phyloP scores from a whole-genome alignment of 1,284 basidiomycete genomes.

The Bondarzewia mesenterica region DNA sequence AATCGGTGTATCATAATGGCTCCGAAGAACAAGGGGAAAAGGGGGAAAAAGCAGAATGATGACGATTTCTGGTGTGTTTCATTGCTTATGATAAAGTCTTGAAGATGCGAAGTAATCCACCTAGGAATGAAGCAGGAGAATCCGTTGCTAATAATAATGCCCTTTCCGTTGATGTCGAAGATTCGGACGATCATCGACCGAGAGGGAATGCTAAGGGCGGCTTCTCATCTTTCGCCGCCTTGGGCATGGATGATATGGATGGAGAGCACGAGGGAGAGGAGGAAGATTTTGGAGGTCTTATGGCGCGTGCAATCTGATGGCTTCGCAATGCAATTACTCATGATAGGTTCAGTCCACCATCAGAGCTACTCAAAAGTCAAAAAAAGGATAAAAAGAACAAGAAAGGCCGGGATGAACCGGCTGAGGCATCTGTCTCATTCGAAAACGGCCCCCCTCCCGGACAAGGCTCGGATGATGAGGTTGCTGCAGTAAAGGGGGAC shows the following conservation, averaged over 20 bases:
- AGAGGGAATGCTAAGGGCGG: slow-evolving; percentile 23
- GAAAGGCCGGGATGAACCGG: slow-evolving; percentile 16
- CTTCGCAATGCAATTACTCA: slow-evolving; percentile 4
- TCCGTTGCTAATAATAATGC: slow-evolving; percentile 40
- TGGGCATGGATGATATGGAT: slow-evolving; percentile 39
- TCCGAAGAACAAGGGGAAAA: slow-evolving; percentile 86
- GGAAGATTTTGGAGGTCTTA: slow-evolving; percentile 74
- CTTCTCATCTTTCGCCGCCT: slow-evolving; percentile 47
- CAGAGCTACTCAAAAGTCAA: slow-evolving; percentile 38
- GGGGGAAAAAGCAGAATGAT: slow-evolving; percentile 73
- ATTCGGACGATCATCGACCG: slow-evolving; percentile 28
- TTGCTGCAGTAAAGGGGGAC: slow-evolving; percentile 25
- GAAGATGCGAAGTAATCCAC: slow-evolving; percentile 1
- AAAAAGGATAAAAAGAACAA: slow-evolving; percentile 63
- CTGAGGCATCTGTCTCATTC: slow-evolving; percentile 22
- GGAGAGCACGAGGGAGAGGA: slow-evolving; percentile 52
- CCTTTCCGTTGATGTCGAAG: slow-evolving; percentile 27
- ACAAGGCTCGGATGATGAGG: slow-evolving; percentile 28
- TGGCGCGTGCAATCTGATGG: slow-evolving; percentile 45
- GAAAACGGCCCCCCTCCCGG: slow-evolving; percentile 26
- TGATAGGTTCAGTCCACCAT: slow-evolving; percentile 26
- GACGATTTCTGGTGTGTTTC: slow-evolving; percentile 72
- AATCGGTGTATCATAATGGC: slow-evolving; percentile 70
- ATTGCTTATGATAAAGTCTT: slow-evolving; percentile 8
- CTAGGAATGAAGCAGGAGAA: slow-evolving; percentile 64